Evolutionary conservation across 352 stramenopile genomes (phyloP).

Genomic region (Phytophthora aleatoria): DNA sequence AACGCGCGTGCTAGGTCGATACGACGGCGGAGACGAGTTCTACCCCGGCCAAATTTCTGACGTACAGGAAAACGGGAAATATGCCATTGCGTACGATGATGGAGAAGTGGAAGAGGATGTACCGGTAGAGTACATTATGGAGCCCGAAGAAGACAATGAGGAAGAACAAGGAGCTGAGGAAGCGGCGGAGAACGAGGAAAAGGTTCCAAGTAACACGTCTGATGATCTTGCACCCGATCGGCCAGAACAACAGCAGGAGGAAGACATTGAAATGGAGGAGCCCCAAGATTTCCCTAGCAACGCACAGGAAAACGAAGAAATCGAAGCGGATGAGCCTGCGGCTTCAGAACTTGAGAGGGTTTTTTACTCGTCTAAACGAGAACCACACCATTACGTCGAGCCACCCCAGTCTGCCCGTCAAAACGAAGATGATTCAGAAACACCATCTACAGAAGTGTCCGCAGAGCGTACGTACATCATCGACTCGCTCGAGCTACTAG

Average conservation of each 20-base stretch:
- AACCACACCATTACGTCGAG: slow-evolving; percentile 4
- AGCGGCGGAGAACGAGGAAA: slow-evolving; percentile 25
- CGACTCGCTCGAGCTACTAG: slow-evolving; percentile 55
- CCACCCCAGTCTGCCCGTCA: background rate
- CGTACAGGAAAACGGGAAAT: slow-evolving; percentile 63
- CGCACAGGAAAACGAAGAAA: slow-evolving; percentile 12
- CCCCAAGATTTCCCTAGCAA: slow-evolving; percentile 5
- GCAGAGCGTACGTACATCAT: slow-evolving; percentile 50
- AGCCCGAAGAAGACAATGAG: slow-evolving; percentile 23
- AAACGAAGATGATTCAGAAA: slow-evolving; percentile 11
- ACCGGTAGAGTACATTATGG: slow-evolving; percentile 53
- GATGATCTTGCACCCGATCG: slow-evolving; percentile 2
- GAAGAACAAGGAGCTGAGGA: background rate
- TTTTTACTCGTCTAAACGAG: background rate
- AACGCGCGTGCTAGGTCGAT: slow-evolving; percentile 70
- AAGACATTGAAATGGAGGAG: slow-evolving; percentile 17
- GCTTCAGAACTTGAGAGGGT: background rate
- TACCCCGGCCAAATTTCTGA: slow-evolving; percentile 69
- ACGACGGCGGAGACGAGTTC: slow-evolving; percentile 70
- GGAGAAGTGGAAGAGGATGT: slow-evolving; percentile 72
- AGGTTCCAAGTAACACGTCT: background rate
- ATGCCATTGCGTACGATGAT: slow-evolving; percentile 85
- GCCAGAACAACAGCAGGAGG: slow-evolving; percentile 14
- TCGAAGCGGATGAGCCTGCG: background rate
- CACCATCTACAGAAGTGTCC: slow-evolving; percentile 6